Conservation (phyloP, 352 stramenopile species). For the Elongisporangium anandrum region DNA sequence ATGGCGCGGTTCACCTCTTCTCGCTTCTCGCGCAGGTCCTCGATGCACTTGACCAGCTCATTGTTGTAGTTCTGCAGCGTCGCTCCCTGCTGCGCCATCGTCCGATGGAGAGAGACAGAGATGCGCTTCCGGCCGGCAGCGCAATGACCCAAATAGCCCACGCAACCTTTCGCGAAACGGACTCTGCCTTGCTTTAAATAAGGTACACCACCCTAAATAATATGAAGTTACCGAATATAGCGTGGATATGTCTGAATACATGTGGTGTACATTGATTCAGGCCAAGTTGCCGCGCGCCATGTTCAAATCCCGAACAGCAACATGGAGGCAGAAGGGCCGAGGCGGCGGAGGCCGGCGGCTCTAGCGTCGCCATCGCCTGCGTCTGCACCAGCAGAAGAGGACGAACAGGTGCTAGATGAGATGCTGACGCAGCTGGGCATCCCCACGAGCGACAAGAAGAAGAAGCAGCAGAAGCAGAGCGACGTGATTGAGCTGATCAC, state of each 20-base stretch:
- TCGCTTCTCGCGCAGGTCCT: conserved; percentile 90
- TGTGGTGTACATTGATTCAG: too few relatives aligned
- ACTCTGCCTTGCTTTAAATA: neutral
- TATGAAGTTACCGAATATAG: neutral
- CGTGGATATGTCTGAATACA: too few relatives aligned
- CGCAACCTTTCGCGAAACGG: neutral
- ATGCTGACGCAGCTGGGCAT: conserved; percentile 33
- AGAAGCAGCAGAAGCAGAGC: conserved; percentile 9
- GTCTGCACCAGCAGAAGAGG: conserved; percentile 6
- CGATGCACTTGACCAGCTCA: conserved; percentile 94
- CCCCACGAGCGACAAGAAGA: conserved; percentile 8
- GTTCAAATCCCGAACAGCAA: neutral
- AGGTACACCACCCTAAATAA: neutral
- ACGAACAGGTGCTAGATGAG: conserved; percentile 20
- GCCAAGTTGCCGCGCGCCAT: neutral
- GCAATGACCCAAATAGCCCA: neutral
- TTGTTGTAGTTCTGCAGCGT: conserved; percentile 96
- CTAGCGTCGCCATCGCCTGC: too few relatives aligned
- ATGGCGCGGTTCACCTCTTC: conserved; percentile 91
- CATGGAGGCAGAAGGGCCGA: neutral
- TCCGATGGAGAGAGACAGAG: neutral
- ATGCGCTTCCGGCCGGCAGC: neutral
- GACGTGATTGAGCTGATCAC: conserved; percentile 46
- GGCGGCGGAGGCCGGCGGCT: too few relatives aligned
- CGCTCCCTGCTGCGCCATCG: conserved; percentile 88